phyloP scores from a whole-genome alignment of 2,329 filamentous ascomycete species.

The Xylaria sp. region DNA sequence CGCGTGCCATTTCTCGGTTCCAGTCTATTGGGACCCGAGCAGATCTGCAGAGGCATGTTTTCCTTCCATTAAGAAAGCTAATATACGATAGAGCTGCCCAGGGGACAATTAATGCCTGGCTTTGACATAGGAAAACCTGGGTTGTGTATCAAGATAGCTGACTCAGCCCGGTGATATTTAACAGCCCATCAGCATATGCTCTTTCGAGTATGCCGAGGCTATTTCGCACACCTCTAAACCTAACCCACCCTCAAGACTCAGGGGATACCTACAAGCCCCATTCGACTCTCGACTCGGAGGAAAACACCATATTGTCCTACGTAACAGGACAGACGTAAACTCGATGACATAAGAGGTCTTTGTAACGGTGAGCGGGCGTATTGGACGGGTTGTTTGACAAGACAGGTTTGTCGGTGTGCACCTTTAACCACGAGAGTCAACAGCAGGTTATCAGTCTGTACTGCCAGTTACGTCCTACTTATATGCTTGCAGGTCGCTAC shows the following conservation, averaged over 20 bases:
- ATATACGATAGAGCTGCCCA: not conserved
- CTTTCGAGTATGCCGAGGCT: not conserved
- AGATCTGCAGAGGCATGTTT: not conserved
- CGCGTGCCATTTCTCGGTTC: not conserved
- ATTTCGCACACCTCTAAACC: not conserved
- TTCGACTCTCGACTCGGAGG: not conserved
- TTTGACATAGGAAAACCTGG: not conserved
- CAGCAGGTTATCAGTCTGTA: not conserved
- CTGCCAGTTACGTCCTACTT: not conserved
- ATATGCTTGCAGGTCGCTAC: not conserved
- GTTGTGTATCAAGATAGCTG: not conserved
- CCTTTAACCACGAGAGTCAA: not conserved
- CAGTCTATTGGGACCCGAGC: conserved; percentile 3
- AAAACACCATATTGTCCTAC: not conserved
- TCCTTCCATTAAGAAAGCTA: not conserved
- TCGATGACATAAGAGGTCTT: not conserved
- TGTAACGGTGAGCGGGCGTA: too few species aligned
- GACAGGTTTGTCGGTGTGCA: not conserved
- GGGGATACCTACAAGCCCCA: not conserved
- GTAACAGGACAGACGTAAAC: not conserved
- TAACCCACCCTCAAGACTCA: not conserved
- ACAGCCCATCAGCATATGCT: not conserved
- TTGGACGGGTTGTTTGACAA: not conserved
- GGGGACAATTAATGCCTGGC: not conserved
- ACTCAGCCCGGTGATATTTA: not conserved